phyloP scores from a whole-genome alignment of 768 basidiomycete genomes.

The Mrakia gelida region DNA sequence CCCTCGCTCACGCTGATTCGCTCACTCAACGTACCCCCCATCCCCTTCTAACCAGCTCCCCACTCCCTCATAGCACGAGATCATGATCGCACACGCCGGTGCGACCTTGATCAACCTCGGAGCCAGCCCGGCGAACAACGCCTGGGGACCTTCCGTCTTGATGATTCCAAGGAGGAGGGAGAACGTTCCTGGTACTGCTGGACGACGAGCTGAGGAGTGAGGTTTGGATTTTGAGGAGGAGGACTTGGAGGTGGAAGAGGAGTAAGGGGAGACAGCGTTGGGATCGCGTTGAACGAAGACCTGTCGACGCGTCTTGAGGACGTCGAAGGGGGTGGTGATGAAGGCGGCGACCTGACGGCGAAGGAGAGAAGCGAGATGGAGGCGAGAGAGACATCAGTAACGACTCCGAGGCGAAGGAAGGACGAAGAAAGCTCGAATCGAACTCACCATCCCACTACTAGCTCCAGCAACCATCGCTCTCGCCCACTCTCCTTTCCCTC shows the following conservation, averaged over 20 bases:
- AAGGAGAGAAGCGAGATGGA: not conserved
- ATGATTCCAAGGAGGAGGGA: slow-evolving; percentile 67
- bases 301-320: slow-evolving; percentile 90
- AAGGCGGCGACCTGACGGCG: slow-evolving; percentile 58
- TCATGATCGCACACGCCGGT: slow-evolving; percentile 82
- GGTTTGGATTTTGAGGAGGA: not conserved
- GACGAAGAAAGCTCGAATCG: not conserved
- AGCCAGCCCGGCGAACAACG: slow-evolving; percentile 75
- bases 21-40: slow-evolving; percentile 13
- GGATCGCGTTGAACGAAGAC: slow-evolving; percentile 47
- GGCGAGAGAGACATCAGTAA: no score
- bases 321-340: slow-evolving; percentile 91
- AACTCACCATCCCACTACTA: slow-evolving; percentile 63
- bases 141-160: slow-evolving; percentile 68
- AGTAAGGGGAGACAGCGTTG: slow-evolving; percentile 23
- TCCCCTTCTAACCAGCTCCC: slow-evolving; percentile 40
- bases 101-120: slow-evolving; percentile 93
- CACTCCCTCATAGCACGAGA: slow-evolving; percentile 75
- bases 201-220: not conserved
- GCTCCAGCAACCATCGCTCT: slow-evolving; percentile 64
- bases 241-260: not conserved
- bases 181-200: slow-evolving; percentile 43
- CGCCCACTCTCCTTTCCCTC: slow-evolving; percentile 31
- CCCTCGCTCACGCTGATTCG: not conserved
- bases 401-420: no score